These are phyloP conservation scores for Tolypocladium album DNA, from an alignment of 2,329 filamentous ascomycete species.

Conservation along the genomic window DNA sequence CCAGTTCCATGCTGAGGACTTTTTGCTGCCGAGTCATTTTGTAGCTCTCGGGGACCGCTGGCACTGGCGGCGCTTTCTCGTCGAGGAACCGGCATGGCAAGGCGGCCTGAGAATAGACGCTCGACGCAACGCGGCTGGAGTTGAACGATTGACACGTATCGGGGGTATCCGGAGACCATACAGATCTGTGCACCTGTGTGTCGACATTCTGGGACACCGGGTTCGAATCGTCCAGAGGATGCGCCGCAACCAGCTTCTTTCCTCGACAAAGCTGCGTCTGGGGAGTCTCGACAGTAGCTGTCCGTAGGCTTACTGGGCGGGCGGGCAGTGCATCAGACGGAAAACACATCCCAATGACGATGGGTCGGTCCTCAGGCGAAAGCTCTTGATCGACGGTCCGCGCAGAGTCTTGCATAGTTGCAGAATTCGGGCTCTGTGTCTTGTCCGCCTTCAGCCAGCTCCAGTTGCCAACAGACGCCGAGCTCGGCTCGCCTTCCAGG, in stretches of 20 bases:
- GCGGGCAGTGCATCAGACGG: slow-evolving; percentile 30
- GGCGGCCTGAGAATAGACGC: slow-evolving; percentile 49
- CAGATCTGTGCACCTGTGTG: slow-evolving; percentile 23
- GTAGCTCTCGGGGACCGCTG: slow-evolving; percentile 39
- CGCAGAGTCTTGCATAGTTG: slow-evolving; percentile 15
- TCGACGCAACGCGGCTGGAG: slow-evolving; percentile 38
- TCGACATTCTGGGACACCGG: not conserved
- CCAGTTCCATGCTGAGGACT: slow-evolving; percentile 24
- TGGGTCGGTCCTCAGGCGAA: slow-evolving; percentile 59
- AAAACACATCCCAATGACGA: slow-evolving; percentile 61
- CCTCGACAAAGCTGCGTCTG: not conserved
- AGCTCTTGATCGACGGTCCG: slow-evolving; percentile 32
- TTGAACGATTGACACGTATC: slow-evolving; percentile 33
- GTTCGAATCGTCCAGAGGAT: not conserved
- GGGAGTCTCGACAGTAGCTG: slow-evolving; percentile 29
- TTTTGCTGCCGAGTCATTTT: slow-evolving; percentile 21
- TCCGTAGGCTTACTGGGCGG: slow-evolving; percentile 36
- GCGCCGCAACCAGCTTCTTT: not conserved
- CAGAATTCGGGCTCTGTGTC: slow-evolving; percentile 14
- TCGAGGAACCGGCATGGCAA: slow-evolving; percentile 18
- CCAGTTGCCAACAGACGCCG: slow-evolving; percentile 45
- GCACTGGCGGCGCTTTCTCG: slow-evolving; percentile 46
- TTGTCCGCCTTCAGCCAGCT: slow-evolving; percentile 41
- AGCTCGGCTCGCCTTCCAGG: slow-evolving; percentile 43
- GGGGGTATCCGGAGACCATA: slow-evolving; percentile 53